Evolutionary conservation across 352 stramenopile species (phyloP), one percentile per base, ranked within the genome.

Genomic region (Phytophthora rubi): DNA sequence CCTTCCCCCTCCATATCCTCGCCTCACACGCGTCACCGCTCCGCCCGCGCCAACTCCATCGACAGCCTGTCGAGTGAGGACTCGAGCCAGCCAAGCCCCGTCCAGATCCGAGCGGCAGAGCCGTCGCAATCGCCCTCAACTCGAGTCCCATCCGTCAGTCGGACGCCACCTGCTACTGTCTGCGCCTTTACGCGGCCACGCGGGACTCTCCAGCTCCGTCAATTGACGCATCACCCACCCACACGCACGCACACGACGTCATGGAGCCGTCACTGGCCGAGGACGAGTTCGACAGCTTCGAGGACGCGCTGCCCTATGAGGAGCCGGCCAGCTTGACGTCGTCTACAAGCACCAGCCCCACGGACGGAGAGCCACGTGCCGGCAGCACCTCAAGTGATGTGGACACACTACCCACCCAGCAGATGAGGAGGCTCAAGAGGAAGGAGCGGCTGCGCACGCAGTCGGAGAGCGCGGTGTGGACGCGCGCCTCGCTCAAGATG

Each of bases 391-490:
- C 64, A 9, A 72, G 70, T 35, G 76, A 74, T 52, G 63, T 73
- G 28, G 78, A 80, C 21, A 21, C 35, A 42, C 59, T 73, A 7
- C 60, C 67, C 35, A 68, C 49, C 23, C 68, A 63, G 64, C 62
- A 57, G 51, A 61, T 48, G 54, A 59, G 26, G 45, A 77, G 58
- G 63, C 23, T 68, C 13, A 76, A 73, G 59, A 79, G 81, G 53
- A 91, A 93, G 62, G 82, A 86, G 68, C 80, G 85, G 21, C 51
- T 86, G 47, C 86, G 86, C n/a, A 94, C 86, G 21, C 86, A 93
- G 68, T 93, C 85, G 0, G 86, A 94, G 61, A 88, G 86, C 49
- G 83, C 86, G 0, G 82, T 77, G 32, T 94, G 86, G 86, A 86
- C 85, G 26, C 78, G 86, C 70, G 80, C 86, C 12, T 93, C 83